phyloP scores from a whole-genome alignment of 345 rosid genomes.

The Salix purpurea region DNA sequence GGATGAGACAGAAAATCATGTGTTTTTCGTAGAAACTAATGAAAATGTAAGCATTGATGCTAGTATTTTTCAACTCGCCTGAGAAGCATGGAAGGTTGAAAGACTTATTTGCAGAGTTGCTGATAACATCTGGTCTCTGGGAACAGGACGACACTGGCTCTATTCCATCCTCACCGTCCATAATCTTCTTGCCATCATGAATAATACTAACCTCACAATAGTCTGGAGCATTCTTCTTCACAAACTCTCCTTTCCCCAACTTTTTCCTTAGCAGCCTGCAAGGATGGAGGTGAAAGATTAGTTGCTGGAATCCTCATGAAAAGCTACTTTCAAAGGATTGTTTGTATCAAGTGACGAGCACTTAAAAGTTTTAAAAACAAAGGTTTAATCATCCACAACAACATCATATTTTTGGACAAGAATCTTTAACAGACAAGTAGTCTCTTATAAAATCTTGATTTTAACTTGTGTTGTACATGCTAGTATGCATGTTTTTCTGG shows the following conservation, averaged over 20 bases:
- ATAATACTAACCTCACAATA: slow-evolving; percentile 46
- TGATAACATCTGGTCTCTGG: not conserved
- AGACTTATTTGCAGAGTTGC: slow-evolving; percentile 18
- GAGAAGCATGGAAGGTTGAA: slow-evolving; percentile 42
- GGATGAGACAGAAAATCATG: not conserved
- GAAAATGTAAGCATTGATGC: too few relatives aligned
- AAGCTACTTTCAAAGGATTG: too few relatives aligned
- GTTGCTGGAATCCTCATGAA: too few relatives aligned
- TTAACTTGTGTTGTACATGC: too few relatives aligned
- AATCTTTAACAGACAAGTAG: too few relatives aligned
- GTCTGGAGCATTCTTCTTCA: slow-evolving; percentile 52
- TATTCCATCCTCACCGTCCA: slow-evolving; percentile 5
- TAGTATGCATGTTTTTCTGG: too few relatives aligned
- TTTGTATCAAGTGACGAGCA: too few relatives aligned
- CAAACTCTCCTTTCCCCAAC: slow-evolving; percentile 36
- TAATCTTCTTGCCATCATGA: slow-evolving; percentile 33
- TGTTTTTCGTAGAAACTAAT: not conserved
- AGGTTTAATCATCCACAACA: too few relatives aligned
- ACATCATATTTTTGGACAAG: too few relatives aligned
- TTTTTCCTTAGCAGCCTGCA: slow-evolving; percentile 33
- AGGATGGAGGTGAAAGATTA: not conserved
- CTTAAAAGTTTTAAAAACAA: too few relatives aligned
- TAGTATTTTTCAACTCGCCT: slow-evolving; percentile 21
- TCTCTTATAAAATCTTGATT: too few relatives aligned
- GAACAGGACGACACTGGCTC: slow-evolving; percentile 8